These are phyloP conservation scores for Eimeria falciformis DNA, from an alignment of 169 alveolate species.

Conservation along the genomic window DNA sequence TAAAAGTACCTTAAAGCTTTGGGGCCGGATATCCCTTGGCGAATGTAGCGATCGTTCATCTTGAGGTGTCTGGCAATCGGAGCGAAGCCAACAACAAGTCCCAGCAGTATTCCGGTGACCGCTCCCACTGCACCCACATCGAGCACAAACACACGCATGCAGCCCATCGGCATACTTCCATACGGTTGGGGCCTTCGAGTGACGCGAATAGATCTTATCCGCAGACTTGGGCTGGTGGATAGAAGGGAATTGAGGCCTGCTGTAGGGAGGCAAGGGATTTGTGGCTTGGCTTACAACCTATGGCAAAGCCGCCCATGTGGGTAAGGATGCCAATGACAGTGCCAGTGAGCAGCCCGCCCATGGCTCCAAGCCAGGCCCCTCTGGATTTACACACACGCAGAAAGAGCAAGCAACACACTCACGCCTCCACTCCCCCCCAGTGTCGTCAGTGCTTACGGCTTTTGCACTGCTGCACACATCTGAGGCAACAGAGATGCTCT, in stretches of 20 bases:
- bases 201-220: no score
- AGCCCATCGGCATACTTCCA: no score
- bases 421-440: no score
- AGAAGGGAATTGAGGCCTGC: no score
- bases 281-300: conserved; percentile 24
- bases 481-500: no score
- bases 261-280: no score
- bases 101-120: conserved; percentile 78
- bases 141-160: background rate
- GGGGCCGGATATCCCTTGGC: conserved; percentile 77
- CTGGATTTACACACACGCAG: background rate
- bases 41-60: conserved; percentile 82
- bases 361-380: conserved; percentile 68
- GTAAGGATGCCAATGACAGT: conserved; percentile 27
- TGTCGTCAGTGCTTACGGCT: no score
- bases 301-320: conserved; percentile 1
- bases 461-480: no score
- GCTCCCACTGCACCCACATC: conserved; percentile 76
- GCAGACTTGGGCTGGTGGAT: no score
- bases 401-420: background rate
- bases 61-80: conserved; percentile 81
- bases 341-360: conserved; percentile 61
- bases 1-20: background rate
- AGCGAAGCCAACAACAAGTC: conserved; percentile 80
- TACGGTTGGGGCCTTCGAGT: no score